Evolutionary conservation across 495 filamentous ascomycete species (phyloP), one percentile per base, ranked within the genome.

Genomic region (Trichoderma virens): DNA sequence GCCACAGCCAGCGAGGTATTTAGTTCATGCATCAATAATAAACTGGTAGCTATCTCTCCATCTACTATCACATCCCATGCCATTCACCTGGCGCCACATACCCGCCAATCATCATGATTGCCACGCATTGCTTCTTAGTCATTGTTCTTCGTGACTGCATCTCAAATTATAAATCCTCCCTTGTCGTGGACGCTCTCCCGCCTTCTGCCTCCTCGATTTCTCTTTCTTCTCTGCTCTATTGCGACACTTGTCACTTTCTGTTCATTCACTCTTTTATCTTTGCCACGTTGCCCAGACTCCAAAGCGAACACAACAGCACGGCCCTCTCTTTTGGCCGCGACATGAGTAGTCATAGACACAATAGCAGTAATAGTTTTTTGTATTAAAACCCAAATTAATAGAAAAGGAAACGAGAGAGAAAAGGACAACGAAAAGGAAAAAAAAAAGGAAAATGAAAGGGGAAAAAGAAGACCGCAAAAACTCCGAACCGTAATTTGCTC

Each of bases 401-500:
- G 51, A 56, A 56, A 56, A 56, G 5, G 31, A 6, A 60, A 27
- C 8, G 32, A 43, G 14, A 43, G 16, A 43, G 16, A 43, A 62
- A 62, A 25, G 60, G 13, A 25, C 31, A 39, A 41, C 60, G 60
- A 23, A 47, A 20, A 16, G 20, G 31, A 34, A 60, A 20, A 27
- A 35, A n/a, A 31, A 60, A 11, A 28, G 34, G 23, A 61, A 61
- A 38, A 60, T 25, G 23, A 61, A 61, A n/a, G 30, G n/a, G 28
- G 14, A 35, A 38, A 20, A 27, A 31, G 6, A 28, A 62, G 39
- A 23, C 61, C 61, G 27, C 51, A 39, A 31, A 39, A 62, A 62
- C 61, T 62, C 61, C 61, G 27, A 41, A 62, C 61, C 61, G 30
- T 30, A 38, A 41, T 45, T n/a, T 47, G 61, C 61, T 62, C 59